These are phyloP conservation scores for Discostella stelligeroides DNA, from an alignment of 108 stramenopile species.

Conservation along the genomic window DNA sequence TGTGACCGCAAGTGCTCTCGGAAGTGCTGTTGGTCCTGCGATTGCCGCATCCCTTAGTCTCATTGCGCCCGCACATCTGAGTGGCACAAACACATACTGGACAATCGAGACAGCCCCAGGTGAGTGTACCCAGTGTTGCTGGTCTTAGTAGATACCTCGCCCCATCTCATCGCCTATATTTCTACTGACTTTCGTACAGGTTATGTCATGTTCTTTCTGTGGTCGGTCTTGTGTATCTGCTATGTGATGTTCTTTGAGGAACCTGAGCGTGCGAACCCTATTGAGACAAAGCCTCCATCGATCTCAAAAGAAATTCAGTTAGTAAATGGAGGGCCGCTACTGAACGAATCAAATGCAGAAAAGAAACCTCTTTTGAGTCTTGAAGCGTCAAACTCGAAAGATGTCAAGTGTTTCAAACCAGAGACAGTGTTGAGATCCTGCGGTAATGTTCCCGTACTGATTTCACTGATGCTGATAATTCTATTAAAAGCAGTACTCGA, in stretches of 20 bases:
- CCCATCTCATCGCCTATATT: neutral
- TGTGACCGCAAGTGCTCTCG: slow-evolving; percentile 84
- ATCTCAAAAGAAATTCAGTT: slow-evolving; percentile 1
- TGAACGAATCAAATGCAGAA: neutral
- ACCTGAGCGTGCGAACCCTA: slow-evolving; percentile 50
- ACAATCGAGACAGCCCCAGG: slow-evolving; percentile 74
- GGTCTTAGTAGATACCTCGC: no score
- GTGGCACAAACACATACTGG: slow-evolving; percentile 27
- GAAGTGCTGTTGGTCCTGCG: slow-evolving; percentile 88
- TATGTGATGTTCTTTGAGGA: slow-evolving; percentile 76
- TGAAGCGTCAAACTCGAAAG: neutral
- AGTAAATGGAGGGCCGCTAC: slow-evolving; percentile 21
- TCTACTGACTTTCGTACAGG: no score
- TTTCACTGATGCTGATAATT: slow-evolving; percentile 30
- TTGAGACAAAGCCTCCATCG: neutral
- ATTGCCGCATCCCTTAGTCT: slow-evolving; percentile 66
- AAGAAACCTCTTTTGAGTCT: slow-evolving; percentile 7
- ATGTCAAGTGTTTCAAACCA: neutral
- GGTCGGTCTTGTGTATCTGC: slow-evolving; percentile 60
- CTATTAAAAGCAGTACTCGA: slow-evolving; percentile 43
- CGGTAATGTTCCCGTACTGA: slow-evolving; percentile 39
- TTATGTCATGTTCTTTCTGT: slow-evolving; percentile 76
- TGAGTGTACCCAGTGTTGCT: no score
- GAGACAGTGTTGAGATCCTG: slow-evolving; percentile 5
- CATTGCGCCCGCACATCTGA: slow-evolving; percentile 31